Conservation (phyloP, 1,139 yeast genomes). For the Blastobotrys buckinghamii region DNA sequence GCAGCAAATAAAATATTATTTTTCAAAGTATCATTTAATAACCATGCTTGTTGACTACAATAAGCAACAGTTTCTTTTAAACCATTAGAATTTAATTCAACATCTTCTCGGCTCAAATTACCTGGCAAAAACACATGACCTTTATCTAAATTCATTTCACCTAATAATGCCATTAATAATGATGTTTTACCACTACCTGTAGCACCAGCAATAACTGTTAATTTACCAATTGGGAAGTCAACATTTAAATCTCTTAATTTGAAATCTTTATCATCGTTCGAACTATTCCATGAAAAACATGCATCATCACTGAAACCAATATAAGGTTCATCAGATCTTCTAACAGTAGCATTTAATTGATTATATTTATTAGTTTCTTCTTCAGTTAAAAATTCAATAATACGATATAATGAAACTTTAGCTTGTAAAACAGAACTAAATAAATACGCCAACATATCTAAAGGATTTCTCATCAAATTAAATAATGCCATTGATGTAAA, state of each 20-base stretch:
- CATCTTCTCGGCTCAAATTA: conserved; percentile 58
- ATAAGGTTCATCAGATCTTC: conserved; percentile 54
- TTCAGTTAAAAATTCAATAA: conserved; percentile 69
- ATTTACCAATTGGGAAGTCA: conserved; percentile 62
- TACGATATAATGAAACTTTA: conserved; percentile 83
- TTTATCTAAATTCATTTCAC: conserved; percentile 75
- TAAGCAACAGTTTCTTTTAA: conserved; percentile 88
- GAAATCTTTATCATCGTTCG: conserved; percentile 36
- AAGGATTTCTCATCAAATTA: conserved; percentile 74
- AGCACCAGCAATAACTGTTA: conserved; percentile 85
- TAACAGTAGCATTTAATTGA: conserved; percentile 49
- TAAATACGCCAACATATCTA: conserved; percentile 87
- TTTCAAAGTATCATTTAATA: conserved; percentile 78
- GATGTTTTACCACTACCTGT: conserved; percentile 98
- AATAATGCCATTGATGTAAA: conserved; percentile 85
- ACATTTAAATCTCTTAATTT: conserved; percentile 67
- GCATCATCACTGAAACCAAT: conserved; percentile 77
- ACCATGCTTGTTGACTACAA: conserved; percentile 95
- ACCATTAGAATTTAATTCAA: conserved; percentile 66
- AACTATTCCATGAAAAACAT: conserved; percentile 61
- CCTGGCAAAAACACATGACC: conserved; percentile 85
- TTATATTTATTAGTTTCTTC: conserved; percentile 79
- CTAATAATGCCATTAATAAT: conserved; percentile 77
- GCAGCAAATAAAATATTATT: conserved; percentile 78
- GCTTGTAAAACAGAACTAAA: conserved; percentile 76